Base-by-base conservation (phyloP, 1,284 basidiomycete species). In the Vanrija humicola region DNA sequence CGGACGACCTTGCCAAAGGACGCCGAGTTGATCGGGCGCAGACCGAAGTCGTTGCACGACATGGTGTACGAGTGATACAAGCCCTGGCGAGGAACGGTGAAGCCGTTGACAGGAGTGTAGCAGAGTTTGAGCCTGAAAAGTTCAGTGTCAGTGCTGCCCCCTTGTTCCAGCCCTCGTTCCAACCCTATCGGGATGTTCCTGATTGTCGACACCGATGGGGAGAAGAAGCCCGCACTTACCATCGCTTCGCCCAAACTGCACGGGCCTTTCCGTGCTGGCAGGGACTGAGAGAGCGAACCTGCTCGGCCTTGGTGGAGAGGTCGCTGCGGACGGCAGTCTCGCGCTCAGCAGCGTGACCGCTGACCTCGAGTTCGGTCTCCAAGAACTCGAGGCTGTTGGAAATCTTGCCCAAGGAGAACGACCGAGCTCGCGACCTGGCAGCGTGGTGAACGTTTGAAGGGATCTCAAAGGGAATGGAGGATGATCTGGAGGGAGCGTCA, bases 1-100 rank as follows among this genome's bases (percentile, higher is more conserved):
- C 90, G 82, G 67, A 96, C 92, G 48, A 90, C 90, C 78, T 96
- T 95, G 61, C 91, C 91, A 66, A 95, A 82, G 5, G 90, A 92
- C 59, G 92, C 91, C 43, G 91, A 90, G 79, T 93, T 95, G 79
- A 94, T 90, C 69, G 92, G 89, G 58, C 65, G 59, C 26, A 72
- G 45, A 12, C 68, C 70, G 56, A 69, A 70, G 38, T 72, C 69
- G n/a, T 66, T 60, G 76, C 90, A 94, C 54, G 91, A 86, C 58
- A 89, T 82, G 58, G 88, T 84, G 78, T 94, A 95, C 42, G 90
- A 92, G 70, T 90, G 89, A 77, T 94, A 95, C 52, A 95, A 82
- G 7, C 90, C 91, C 71, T 94, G 91, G 50, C 91, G 85, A 44
- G 91, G 89, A 47, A 72, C 72, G 2, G 69, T 69, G 21, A 61